Evolutionary conservation across 768 basidiomycete genomes (phyloP).

Genomic region (Dendrothele bispora): DNA sequence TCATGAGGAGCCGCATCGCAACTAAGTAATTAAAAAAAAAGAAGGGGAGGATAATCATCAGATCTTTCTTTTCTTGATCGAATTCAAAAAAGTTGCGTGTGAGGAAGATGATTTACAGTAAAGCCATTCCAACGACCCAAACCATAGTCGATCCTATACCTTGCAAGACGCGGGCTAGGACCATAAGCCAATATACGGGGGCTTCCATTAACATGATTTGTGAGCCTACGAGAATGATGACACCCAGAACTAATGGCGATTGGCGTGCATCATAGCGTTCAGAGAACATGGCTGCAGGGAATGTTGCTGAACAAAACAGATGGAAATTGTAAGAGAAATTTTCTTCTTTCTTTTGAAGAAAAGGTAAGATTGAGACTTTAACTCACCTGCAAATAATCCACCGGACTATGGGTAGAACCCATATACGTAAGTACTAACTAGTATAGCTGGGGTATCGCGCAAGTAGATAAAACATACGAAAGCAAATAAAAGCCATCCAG

Average conservation of each 20-base stretch:
- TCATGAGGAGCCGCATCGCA: constrained; percentile 55
- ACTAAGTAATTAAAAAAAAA: constrained; percentile 24
- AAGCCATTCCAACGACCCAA: constrained; percentile 62
- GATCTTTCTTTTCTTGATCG: too few species aligned
- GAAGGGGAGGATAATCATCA: not conserved
- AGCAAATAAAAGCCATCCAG: constrained; percentile 62
- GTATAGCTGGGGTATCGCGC: not conserved
- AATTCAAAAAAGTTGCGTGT: too few species aligned
- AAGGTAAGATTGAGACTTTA: not conserved
- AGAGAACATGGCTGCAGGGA: constrained; percentile 57
- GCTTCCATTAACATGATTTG: constrained; percentile 67
- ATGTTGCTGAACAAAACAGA: constrained; percentile 45
- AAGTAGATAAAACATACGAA: constrained; percentile 39
- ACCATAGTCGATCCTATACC: constrained; percentile 61
- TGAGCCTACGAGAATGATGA: constrained; percentile 49
- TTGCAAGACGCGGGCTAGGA: constrained; percentile 56
- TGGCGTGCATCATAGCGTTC: constrained; percentile 49
- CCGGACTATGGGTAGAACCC: constrained; percentile 37
- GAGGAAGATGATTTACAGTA: constrained; percentile 40
- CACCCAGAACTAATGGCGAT: constrained; percentile 49
- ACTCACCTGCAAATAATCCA: constrained; percentile 55
- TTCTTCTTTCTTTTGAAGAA: too few species aligned
- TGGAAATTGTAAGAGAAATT: too few species aligned
- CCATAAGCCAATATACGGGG: constrained; percentile 55
- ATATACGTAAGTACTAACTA: not conserved